Evolutionary conservation across 805 yeast genomes (phyloP).

Genomic region (Metschnikowia chrysomelidarum): DNA sequence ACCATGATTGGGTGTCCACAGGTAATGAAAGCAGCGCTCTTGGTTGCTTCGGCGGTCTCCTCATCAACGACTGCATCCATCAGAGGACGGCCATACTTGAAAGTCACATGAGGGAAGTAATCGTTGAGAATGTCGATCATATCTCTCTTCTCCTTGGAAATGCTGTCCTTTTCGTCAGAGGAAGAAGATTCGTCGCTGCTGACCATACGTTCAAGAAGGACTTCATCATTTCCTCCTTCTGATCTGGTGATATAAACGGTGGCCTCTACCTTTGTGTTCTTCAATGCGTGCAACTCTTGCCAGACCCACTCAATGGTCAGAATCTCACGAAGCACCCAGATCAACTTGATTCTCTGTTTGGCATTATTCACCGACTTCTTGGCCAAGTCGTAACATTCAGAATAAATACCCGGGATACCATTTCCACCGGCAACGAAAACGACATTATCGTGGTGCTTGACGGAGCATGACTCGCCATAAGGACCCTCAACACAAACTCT

Average conservation of each 20-base stretch:
- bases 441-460: conserved; percentile 50
- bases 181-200: conserved; percentile 9
- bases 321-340: conserved; percentile 19
- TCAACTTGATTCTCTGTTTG: conserved; percentile 13
- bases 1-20: conserved; percentile 36
- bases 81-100: conserved; percentile 43
- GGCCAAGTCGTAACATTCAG: conserved; percentile 37
- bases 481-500: conserved; percentile 62
- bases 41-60: conserved; percentile 35
- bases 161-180: conserved; percentile 7
- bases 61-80: conserved; percentile 36
- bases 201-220: conserved; percentile 9
- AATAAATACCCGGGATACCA: conserved; percentile 64
- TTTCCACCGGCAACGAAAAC: conserved; percentile 72
- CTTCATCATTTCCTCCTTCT: conserved; percentile 2
- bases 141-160: conserved; percentile 6
- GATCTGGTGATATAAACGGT: conserved; percentile 18
- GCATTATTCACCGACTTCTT: conserved; percentile 19
- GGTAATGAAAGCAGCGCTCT: conserved; percentile 39
- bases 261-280: conserved; percentile 12
- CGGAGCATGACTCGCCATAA: conserved; percentile 55
- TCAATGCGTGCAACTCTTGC: conserved; percentile 14
- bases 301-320: conserved; percentile 16
- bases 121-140: conserved; percentile 6
- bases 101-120: conserved; percentile 18